phyloP scores from a whole-genome alignment of 2,329 filamentous ascomycete species.

The Grosmannia clavigera region DNA sequence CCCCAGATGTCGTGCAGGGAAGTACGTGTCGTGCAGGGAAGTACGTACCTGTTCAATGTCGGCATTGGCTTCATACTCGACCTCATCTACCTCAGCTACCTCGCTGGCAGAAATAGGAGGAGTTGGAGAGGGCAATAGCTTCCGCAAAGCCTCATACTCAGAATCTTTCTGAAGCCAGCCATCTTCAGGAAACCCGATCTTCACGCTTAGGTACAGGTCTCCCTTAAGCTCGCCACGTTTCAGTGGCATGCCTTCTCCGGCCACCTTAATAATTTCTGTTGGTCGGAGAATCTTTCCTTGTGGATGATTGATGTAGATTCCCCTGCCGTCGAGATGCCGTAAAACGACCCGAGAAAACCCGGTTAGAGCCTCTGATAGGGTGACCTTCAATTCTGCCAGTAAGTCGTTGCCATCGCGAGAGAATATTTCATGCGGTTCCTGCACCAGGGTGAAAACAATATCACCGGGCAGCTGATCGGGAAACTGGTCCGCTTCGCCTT shows the following conservation, averaged over 20 bases:
- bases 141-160: conserved; percentile 56
- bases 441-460: conserved; percentile 77
- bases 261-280: conserved; percentile 72
- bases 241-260: conserved; percentile 86
- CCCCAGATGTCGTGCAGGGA: no score
- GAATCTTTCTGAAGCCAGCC: conserved; percentile 68
- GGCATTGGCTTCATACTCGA: conserved; percentile 65
- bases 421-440: conserved; percentile 72
- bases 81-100: conserved; percentile 90
- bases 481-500: conserved; percentile 87
- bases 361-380: conserved; percentile 69
- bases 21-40: conserved; percentile 18
- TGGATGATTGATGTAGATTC: conserved; percentile 68
- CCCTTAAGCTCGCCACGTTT: conserved; percentile 77
- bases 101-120: conserved; percentile 63
- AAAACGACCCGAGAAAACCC: conserved; percentile 86
- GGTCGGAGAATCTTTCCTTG: conserved; percentile 74
- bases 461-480: conserved; percentile 85
- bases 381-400: conserved; percentile 67
- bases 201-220: conserved; percentile 75
- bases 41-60: conserved; percentile 62
- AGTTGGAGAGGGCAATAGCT: conserved; percentile 57
- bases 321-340: conserved; percentile 85
- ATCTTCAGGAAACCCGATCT: conserved; percentile 79
- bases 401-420: conserved; percentile 75